Percentiles rank a stretch among this genome's conserved stretches.
Conservation (phyloP, 352 stramenopile species). For the Plasmopara muralis region DNA sequence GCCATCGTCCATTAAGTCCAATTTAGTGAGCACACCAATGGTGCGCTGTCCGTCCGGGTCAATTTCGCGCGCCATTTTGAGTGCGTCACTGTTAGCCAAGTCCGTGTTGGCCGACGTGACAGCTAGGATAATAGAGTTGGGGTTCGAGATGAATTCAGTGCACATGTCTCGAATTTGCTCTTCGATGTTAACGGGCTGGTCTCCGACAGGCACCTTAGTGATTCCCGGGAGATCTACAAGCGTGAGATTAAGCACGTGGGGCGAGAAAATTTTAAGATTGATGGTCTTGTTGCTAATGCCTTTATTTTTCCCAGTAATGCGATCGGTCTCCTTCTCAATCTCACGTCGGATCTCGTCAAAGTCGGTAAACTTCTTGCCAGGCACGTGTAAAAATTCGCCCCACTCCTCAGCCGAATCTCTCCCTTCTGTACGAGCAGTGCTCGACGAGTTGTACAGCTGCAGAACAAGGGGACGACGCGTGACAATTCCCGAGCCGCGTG, state of each 20-base stretch:
- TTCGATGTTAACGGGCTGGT: conserved; percentile 99
- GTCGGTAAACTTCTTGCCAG: conserved; percentile 93
- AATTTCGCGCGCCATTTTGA: conserved; percentile 95
- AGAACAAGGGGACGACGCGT: conserved; percentile 97
- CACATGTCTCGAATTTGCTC: conserved; percentile 99
- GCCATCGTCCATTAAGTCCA: conserved; percentile 99
- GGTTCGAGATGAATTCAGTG: conserved; percentile 97
- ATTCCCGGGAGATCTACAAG: conserved; percentile 99
- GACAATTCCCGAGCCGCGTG: conserved; percentile 96
- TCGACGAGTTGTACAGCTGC: conserved; percentile 94
- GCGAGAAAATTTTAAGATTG: conserved; percentile 98
- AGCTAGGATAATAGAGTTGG: conserved; percentile 98
- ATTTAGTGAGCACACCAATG: conserved; percentile 99
- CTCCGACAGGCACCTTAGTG: conserved; percentile 96
- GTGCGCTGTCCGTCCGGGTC: conserved; percentile 92
- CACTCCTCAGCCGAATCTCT: conserved; percentile 81
- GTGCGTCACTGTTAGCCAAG: conserved; percentile 97
- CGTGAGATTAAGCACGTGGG: conserved; percentile 97
- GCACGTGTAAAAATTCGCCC: conserved; percentile 98
- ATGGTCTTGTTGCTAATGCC: conserved; percentile 98
- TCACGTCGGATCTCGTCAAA: conserved; percentile 96
- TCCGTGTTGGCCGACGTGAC: conserved; percentile 99
- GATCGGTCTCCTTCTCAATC: conserved; percentile 97
- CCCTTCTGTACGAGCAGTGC: conserved; percentile 14
- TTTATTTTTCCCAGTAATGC: conserved; percentile 94